Evolutionary conservation across 305 asterid genomes (phyloP).

Genomic region (Fraxinus greggii): DNA sequence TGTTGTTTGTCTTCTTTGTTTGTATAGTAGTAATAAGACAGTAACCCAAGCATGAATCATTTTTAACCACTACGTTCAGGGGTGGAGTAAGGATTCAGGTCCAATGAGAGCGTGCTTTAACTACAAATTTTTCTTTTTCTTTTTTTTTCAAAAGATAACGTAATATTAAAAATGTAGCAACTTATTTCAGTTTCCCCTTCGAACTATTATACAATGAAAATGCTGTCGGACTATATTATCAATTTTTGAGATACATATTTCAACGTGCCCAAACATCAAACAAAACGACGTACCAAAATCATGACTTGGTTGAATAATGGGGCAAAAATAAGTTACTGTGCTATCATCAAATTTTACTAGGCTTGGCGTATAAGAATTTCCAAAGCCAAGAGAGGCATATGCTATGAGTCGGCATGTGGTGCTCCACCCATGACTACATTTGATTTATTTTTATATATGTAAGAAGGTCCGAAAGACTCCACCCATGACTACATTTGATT

Average conservation of each 20-base stretch:
- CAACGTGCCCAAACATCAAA: background rate
- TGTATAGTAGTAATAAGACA: background rate
- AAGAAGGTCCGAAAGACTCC: no score
- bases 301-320: background rate
- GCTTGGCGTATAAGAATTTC: background rate
- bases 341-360: background rate
- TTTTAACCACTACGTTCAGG: background rate
- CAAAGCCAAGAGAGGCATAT: background rate
- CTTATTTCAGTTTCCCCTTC: background rate
- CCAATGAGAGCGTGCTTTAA: no score
- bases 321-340: background rate
- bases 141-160: background rate
- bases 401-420: no score
- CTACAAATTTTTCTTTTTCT: no score
- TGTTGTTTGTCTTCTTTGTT: background rate
- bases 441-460: no score
- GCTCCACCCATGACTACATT: no score
- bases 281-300: background rate
- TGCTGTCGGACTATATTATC: background rate
- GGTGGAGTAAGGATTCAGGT: background rate
- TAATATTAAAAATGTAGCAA: no score
- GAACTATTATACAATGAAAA: no score
- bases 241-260: background rate
- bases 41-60: background rate
- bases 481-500: no score